Percentiles rank a stretch among this genome's conserved stretches.
phyloP scores from a whole-genome alignment of 1,139 yeast genomes.

The Lizanozyma gosingica region DNA sequence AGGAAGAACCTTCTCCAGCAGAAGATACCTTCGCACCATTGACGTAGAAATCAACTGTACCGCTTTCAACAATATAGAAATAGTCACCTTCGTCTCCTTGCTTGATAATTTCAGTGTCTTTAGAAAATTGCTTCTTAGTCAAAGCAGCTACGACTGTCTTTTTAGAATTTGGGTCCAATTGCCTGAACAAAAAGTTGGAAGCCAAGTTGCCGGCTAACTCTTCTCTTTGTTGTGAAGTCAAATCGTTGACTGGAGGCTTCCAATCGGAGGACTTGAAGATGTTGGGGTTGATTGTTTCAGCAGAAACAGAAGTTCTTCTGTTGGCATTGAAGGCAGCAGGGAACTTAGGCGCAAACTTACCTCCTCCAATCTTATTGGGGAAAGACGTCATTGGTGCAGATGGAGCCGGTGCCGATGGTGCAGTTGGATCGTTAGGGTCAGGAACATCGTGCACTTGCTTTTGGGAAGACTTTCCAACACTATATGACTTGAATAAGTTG shows the following conservation, averaged over 20 bases:
- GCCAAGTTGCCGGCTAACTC: conserved; percentile 66
- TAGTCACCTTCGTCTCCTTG: conserved; percentile 98
- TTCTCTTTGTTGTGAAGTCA: conserved; percentile 53
- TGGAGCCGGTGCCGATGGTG: conserved; percentile 4
- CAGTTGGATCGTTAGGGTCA: conserved; percentile 12
- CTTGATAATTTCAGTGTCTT: conserved; percentile 61
- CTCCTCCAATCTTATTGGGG: background rate
- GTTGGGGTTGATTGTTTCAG: conserved; percentile 62
- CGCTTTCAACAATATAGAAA: conserved; percentile 82
- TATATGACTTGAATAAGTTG: background rate
- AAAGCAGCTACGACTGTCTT: conserved; percentile 75
- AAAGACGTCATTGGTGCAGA: conserved; percentile 10
- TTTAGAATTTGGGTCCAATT: conserved; percentile 61
- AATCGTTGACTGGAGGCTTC: conserved; percentile 65
- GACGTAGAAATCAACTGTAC: conserved; percentile 73
- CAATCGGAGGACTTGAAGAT: conserved; percentile 44
- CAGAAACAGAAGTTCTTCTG: conserved; percentile 82
- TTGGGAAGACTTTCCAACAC: background rate
- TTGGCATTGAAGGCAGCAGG: conserved; percentile 65
- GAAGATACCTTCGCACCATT: conserved; percentile 66
- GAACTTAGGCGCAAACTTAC: conserved; percentile 14
- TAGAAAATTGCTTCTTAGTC: conserved; percentile 55
- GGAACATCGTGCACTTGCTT: conserved; percentile 1
- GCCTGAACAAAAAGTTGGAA: conserved; percentile 74
- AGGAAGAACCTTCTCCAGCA: conserved; percentile 78